A percentile compares a stretch with the other conserved stretches of the same genome.
These are phyloP conservation scores for Kalmusia sp. DNA, from an alignment of 2,329 filamentous ascomycete species.

Conservation along the genomic window DNA sequence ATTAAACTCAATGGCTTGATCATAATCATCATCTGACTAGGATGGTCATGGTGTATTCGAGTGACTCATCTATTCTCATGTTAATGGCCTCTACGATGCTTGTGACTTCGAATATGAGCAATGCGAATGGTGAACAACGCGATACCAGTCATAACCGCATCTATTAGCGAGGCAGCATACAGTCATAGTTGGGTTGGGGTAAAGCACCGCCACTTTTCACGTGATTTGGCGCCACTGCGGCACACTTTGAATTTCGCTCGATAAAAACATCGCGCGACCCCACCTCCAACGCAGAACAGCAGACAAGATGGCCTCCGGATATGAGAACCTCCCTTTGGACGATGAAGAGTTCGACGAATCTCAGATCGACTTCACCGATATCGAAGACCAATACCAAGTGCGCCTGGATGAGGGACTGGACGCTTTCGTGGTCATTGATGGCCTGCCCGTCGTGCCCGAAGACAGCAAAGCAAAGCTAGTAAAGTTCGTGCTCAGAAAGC, in stretches of 20 bases:
- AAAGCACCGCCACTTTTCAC: conserved; percentile 10
- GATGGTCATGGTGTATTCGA: no score
- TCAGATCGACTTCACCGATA: conserved; percentile 93
- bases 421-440: conserved; percentile 95
- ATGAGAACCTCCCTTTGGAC: conserved; percentile 84
- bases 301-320: conserved; percentile 85
- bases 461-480: conserved; percentile 93
- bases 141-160: no score
- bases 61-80: no score
- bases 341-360: conserved; percentile 92
- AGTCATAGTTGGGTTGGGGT: neutral
- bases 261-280: conserved; percentile 21
- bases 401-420: conserved; percentile 95
- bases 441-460: conserved; percentile 85
- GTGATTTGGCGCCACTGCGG: conserved; percentile 22
- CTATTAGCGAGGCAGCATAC: neutral
- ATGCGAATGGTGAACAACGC: no score
- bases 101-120: no score
- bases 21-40: no score
- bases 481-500: conserved; percentile 94
- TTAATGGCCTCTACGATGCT: no score
- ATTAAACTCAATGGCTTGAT: no score
- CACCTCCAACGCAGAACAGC: conserved; percentile 26
- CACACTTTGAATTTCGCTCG: conserved; percentile 36
- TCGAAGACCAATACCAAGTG: conserved; percentile 93